A percentile compares a stretch with the other conserved stretches of the same genome.
Evolutionary conservation across 2,329 filamentous ascomycete genomes (phyloP).

Genomic region (Curvularia sp.): DNA sequence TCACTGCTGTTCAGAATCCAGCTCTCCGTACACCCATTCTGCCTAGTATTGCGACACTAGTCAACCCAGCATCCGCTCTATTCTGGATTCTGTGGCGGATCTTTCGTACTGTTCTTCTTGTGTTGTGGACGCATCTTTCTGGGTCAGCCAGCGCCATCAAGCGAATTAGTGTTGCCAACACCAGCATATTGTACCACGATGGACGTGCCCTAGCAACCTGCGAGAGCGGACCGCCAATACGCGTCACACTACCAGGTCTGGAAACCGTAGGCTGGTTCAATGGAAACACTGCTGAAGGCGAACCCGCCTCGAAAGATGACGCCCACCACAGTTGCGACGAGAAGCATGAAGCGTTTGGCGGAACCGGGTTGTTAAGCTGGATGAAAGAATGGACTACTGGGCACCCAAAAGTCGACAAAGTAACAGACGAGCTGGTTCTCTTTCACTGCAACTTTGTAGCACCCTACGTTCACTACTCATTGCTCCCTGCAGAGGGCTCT

Average conservation of each 20-base stretch:
- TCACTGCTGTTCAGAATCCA: slow-evolving; percentile 59
- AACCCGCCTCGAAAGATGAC: slow-evolving; percentile 45
- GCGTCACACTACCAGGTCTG: slow-evolving; percentile 67
- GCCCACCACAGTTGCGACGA: slow-evolving; percentile 25
- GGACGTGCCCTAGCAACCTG: slow-evolving; percentile 72
- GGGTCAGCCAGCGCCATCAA: slow-evolving; percentile 65
- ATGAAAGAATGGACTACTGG: slow-evolving; percentile 76
- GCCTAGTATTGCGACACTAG: slow-evolving; percentile 71
- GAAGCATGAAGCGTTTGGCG: slow-evolving; percentile 56
- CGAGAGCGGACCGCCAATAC: slow-evolving; percentile 73
- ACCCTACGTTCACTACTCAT: slow-evolving; percentile 72
- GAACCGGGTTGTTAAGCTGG: slow-evolving; percentile 63
- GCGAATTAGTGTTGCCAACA: slow-evolving; percentile 75
- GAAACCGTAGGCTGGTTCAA: slow-evolving; percentile 76
- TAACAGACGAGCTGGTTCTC: slow-evolving; percentile 69
- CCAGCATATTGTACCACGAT: slow-evolving; percentile 70
- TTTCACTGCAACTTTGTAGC: slow-evolving; percentile 71
- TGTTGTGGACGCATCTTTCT: slow-evolving; percentile 64
- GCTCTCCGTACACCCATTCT: slow-evolving; percentile 64
- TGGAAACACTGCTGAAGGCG: slow-evolving; percentile 62
- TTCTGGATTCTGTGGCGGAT: slow-evolving; percentile 60
- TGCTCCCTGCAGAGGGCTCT: slow-evolving; percentile 52
- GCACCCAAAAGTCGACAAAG: slow-evolving; percentile 71
- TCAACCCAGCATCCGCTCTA: slow-evolving; percentile 64
- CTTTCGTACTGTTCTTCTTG: slow-evolving; percentile 63